These are phyloP conservation scores for Priceomyces medius DNA, from an alignment of 805 yeast species.

Conservation along the genomic window DNA sequence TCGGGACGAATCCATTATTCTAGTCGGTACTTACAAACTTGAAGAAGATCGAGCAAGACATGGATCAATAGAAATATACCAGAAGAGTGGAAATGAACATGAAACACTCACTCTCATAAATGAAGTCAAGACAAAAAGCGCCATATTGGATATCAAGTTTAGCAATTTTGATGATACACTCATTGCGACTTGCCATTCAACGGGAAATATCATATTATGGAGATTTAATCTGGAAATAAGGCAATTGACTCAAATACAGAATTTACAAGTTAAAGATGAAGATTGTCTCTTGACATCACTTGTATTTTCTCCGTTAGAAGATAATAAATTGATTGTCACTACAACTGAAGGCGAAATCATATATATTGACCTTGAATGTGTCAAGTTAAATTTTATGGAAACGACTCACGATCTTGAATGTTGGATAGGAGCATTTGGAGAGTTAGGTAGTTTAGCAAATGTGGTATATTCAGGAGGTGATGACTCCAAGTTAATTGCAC, in stretches of 20 bases:
- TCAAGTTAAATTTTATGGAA: constrained; percentile 20
- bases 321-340: constrained; percentile 49
- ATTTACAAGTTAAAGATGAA: constrained; percentile 46
- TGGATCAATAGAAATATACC: constrained; percentile 57
- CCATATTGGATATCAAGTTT: constrained; percentile 76
- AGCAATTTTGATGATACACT: constrained; percentile 51
- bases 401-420: constrained; percentile 71
- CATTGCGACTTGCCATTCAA: constrained; percentile 71
- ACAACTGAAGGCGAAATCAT: constrained; percentile 66
- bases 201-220: constrained; percentile 77
- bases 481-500: constrained; percentile 72
- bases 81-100: constrained; percentile 16
- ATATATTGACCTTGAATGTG: constrained; percentile 30
- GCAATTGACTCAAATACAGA: constrained; percentile 11
- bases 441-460: constrained; percentile 47
- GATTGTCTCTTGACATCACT: constrained; percentile 62
- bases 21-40: constrained; percentile 81
- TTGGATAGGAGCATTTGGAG: constrained; percentile 82
- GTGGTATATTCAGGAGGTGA: constrained; percentile 89
- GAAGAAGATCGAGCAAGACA: constrained; percentile 56
- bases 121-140: constrained; percentile 43
- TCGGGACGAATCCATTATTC: constrained; percentile 41
- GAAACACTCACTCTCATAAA: constrained; percentile 18
- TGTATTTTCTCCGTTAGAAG: constrained; percentile 49
- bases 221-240: constrained; percentile 23